Percentiles rank a stretch among this genome's conserved stretches.
These are phyloP conservation scores for Hymenoscyphus infarciens DNA, from an alignment of 2,329 filamentous ascomycete genomes.

Conservation along the genomic window DNA sequence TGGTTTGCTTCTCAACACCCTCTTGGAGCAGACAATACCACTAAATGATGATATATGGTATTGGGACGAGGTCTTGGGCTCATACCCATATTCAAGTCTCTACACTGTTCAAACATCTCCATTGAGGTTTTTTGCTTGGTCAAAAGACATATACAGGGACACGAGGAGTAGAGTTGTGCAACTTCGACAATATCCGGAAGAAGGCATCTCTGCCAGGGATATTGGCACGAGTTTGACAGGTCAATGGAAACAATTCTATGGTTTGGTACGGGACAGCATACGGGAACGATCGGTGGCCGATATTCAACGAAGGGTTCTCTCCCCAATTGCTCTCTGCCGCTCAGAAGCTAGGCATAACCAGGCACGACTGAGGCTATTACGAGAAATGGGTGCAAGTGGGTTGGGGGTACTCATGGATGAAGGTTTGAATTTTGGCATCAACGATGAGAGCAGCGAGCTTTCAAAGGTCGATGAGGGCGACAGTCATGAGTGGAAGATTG, in stretches of 20 bases:
- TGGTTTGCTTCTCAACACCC: constrained; percentile 70
- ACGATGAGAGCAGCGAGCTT: constrained; percentile 52
- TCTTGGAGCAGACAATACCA: constrained; percentile 79
- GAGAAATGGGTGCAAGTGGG: constrained; percentile 79
- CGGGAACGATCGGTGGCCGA: constrained; percentile 67
- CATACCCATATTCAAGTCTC: constrained; percentile 71
- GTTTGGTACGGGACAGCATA: constrained; percentile 72
- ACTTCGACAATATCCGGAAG: constrained; percentile 29
- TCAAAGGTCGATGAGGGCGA: constrained; percentile 42
- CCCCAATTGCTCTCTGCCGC: constrained; percentile 72
- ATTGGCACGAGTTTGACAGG: constrained; percentile 41
- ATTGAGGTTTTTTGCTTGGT: constrained; percentile 67
- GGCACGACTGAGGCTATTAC: constrained; percentile 64
- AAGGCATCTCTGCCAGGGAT: constrained; percentile 25
- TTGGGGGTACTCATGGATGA: constrained; percentile 86
- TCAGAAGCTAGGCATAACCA: constrained; percentile 74
- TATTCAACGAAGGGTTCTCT: constrained; percentile 68
- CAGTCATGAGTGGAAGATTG: constrained; percentile 61
- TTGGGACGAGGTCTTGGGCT: constrained; percentile 85
- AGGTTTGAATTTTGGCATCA: constrained; percentile 65
- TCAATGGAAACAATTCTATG: constrained; percentile 71
- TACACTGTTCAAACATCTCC: constrained; percentile 88
- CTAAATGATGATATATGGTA: constrained; percentile 89
- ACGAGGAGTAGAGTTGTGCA: constrained; percentile 30
- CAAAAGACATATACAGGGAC: constrained; percentile 65